Base-by-base conservation (phyloP, 1,284 basidiomycete species). In the Ceratorhiza oryzae-sativae region DNA sequence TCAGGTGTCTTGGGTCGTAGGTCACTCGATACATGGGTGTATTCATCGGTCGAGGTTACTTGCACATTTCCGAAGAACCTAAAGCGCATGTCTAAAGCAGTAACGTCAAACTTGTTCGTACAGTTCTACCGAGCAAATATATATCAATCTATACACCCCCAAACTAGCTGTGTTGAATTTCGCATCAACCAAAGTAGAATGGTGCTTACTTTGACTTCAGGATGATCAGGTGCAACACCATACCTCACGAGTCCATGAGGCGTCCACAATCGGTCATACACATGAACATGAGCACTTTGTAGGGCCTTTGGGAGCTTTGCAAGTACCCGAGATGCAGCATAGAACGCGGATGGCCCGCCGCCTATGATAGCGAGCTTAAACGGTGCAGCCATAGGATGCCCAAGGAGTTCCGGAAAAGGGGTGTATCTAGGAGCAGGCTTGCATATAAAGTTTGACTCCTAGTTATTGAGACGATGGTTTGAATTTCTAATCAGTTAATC, bases 221-320 rank as follows among this genome's bases (percentile, higher is more conserved):
- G 95, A 81, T 99, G 97, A 82, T 99, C 97, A 46, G 97, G 97
- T 9, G 97, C 97, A 6, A 99, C 97, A 0, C 97, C 97, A 77
- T 97, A 99, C 48, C 97, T 84, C 1, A 97, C 95, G 0, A 99
- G 86, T 0, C 97, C 97, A 79, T 97, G 94, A 1, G 97, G 97
- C 34, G 94, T 90, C 85, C 97, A 98, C 2, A 98, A 84, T 23
- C 94, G 85, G 81, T 99, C 97, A 79, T 91, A 99, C 80, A 99
- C 83, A 79, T 99, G 93, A 13, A 99, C 87, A 45, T 86, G 30
- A 92, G 81, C 42, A 79, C 75, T 82, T 73, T 30, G 80, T 77
- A 2, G 81, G 1, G 81, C 77, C 30, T 79, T 77, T 1, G 88
- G 87, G 0, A 90, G 80, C 15, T 88, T 82, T 36, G 88, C 87